Conservation (phyloP, 306 rosid species). For the Sesbania bispinosa region DNA sequence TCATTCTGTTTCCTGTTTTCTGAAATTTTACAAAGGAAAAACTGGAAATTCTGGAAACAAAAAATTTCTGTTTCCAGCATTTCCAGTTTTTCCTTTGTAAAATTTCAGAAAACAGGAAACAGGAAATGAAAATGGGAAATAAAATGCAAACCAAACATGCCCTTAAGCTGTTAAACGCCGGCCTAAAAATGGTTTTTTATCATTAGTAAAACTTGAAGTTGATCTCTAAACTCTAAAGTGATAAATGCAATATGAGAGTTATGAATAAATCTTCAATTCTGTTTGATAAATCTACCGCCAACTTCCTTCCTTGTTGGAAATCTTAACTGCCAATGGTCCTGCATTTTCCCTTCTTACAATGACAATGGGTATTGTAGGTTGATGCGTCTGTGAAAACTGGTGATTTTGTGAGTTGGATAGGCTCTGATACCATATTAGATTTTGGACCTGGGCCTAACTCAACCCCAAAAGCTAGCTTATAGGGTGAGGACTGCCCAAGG, state of each 20-base stretch:
- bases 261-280: conserved; percentile 11
- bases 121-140: too few relatives aligned
- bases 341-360: background rate
- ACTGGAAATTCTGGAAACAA: too few relatives aligned
- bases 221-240: background rate
- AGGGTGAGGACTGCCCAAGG: too few relatives aligned
- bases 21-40: too few relatives aligned
- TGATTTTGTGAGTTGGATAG: background rate
- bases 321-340: conserved; percentile 8
- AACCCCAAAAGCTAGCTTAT: too few relatives aligned
- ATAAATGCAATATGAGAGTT: background rate
- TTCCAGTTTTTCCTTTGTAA: too few relatives aligned
- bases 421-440: too few relatives aligned
- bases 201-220: conserved; percentile 1
- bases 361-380: background rate
- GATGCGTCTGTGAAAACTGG: background rate
- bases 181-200: conserved; percentile 12
- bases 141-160: too few relatives aligned
- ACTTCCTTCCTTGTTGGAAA: conserved; percentile 16
- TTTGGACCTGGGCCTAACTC: too few relatives aligned
- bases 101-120: too few relatives aligned
- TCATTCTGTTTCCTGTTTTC: too few relatives aligned
- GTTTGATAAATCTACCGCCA: background rate
- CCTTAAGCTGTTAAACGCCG: conserved; percentile 11
- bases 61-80: too few relatives aligned